phyloP scores from a whole-genome alignment of 1,139 yeast genomes.

The Debaryomyces singareniensis region DNA sequence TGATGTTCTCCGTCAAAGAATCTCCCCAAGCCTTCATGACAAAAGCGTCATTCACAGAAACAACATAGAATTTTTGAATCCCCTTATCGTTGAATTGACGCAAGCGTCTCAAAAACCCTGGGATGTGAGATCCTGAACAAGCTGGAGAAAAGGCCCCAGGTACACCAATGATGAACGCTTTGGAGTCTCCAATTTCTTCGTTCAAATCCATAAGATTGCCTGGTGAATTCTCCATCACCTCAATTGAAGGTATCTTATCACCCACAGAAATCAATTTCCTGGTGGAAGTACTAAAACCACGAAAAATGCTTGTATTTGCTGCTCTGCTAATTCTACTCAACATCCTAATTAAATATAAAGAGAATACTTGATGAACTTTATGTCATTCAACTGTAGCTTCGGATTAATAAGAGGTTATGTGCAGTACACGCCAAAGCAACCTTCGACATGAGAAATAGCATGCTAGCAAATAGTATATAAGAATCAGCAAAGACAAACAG shows the following conservation, averaged over 20 bases:
- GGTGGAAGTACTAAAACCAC: constrained; percentile 26
- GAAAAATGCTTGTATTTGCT: constrained; percentile 9
- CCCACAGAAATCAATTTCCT: constrained; percentile 42
- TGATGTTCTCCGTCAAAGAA: constrained; percentile 24
- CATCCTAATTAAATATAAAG: not conserved
- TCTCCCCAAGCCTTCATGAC: constrained; percentile 79
- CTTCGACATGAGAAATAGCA: no score
- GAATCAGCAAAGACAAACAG: no score
- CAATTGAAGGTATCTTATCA: constrained; percentile 49
- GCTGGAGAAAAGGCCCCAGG: constrained; percentile 94
- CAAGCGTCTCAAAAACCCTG: constrained; percentile 58
- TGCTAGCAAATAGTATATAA: no score
- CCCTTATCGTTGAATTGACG: constrained; percentile 60
- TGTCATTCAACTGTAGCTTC: no score
- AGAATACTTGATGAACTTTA: no score
- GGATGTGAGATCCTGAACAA: constrained; percentile 72
- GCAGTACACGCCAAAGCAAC: constrained; percentile 1
- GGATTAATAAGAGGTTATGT: not conserved
- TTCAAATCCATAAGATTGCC: constrained; percentile 58
- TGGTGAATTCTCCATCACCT: constrained; percentile 61
- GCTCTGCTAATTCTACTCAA: constrained; percentile 5
- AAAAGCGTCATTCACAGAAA: constrained; percentile 82
- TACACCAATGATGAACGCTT: constrained; percentile 66
- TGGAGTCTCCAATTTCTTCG: constrained; percentile 45
- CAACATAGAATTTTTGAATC: constrained; percentile 49